Conservation (phyloP, 2,329 filamentous ascomycete species). For the Remersonia thermophila region DNA sequence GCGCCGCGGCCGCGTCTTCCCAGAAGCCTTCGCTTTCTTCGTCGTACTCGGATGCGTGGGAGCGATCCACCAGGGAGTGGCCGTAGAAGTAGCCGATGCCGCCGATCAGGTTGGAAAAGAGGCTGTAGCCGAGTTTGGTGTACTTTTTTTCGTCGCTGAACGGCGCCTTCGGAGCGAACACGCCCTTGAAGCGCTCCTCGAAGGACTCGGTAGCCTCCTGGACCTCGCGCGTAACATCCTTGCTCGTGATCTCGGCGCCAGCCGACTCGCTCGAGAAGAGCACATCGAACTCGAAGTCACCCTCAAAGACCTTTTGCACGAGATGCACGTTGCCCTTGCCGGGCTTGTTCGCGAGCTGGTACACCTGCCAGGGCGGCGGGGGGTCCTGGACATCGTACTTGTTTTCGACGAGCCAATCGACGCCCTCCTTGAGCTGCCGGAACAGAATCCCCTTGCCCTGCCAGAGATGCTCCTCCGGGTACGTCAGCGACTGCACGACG, state of each 20-base stretch:
- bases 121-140: constrained; percentile 67
- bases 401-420: constrained; percentile 36
- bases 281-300: constrained; percentile 84
- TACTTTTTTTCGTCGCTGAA: constrained; percentile 59
- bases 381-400: constrained; percentile 45
- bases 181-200: constrained; percentile 57
- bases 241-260: constrained; percentile 38
- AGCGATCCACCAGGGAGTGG: constrained; percentile 76
- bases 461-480: constrained; percentile 53
- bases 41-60: constrained; percentile 83
- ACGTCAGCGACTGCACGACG: constrained; percentile 56
- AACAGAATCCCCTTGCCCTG: constrained; percentile 48
- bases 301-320: constrained; percentile 83
- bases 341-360: constrained; percentile 60
- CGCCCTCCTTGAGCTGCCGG: constrained; percentile 38
- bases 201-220: constrained; percentile 55
- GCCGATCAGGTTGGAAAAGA: constrained; percentile 89
- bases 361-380: constrained; percentile 75
- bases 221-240: constrained; percentile 60
- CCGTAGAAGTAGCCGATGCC: constrained; percentile 95
- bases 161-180: constrained; percentile 63
- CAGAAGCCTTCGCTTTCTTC: constrained; percentile 94
- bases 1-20: constrained; percentile 76
- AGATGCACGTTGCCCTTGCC: constrained; percentile 70
- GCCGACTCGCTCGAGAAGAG: constrained; percentile 74